Evolutionary conservation across 2,329 filamentous ascomycete species (phyloP), one percentile per base, ranked within the genome.

Genomic region (Colletotrichum melonis): DNA sequence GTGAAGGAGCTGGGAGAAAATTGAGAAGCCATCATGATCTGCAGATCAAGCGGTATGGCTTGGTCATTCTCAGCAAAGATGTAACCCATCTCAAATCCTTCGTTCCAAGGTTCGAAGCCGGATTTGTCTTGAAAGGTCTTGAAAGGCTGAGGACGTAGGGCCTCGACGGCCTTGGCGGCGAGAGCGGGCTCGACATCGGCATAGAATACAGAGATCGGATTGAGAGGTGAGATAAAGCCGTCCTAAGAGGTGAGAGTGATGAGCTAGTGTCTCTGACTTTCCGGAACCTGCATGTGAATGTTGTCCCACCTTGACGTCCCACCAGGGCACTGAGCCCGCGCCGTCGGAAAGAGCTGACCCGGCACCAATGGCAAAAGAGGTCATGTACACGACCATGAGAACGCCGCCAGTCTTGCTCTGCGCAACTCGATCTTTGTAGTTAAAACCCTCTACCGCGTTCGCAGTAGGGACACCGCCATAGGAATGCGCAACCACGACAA

Each of bases 401-500:
- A 86, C 80, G 4, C 85, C 84, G 1, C 84, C 84, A 5, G 76
- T 72, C 56, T 81, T 73, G 0, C 81, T 82, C 2, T 76, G 75
- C 0, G 68, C 73, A 35, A 75, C 70, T 5, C 84, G 79, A 42
- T 82, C 76, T 32, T 78, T 79, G 60, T 83, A 79, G 3, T 80
- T 79, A 1, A 83, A 76, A 0, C 81, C 82, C 12, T 78, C 74
- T 4, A 86, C 76, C 0, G 82, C 85, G 54, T 82, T 82, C 28
- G 80, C 78, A 3, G 80, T 81, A 1, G 85, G 78, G 0, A 84
- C 76, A 12, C 85, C 85, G 14, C 82, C 81, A 76, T 85, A 86
- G 1, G 83, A 86, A 73, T 88, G 85, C 6, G 81, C 78, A 2
- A 84, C 75, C 2, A 87, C 80, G 0, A 87, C 75, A 7, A 87